Evolutionary conservation across 371 early-diverging fungal species (phyloP), one percentile per base, ranked within the genome.

Genomic region (Mortierella sp.): DNA sequence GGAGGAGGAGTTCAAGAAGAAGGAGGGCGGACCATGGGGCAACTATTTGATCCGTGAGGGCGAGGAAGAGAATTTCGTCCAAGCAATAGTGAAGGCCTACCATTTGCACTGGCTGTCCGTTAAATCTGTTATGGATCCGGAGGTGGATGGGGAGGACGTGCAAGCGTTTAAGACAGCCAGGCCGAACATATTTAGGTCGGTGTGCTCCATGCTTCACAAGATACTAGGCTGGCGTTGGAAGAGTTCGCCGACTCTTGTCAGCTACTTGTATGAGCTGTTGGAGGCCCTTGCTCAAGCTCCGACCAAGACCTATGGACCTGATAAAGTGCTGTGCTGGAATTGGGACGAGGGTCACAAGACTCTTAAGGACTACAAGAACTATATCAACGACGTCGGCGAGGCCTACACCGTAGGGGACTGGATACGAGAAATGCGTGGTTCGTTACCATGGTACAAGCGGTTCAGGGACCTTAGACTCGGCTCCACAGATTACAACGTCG

Each of bases 181-280:
- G 31, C 51, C 42, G 26, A 6, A 23, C n/a, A 21, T 65, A 6
- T 76, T 64, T 65, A 44, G 9, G 6, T 15, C 21, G 2, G 23
- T 58, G 15, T 76, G 78, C 39, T 9, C 6, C 5, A 6, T 44
- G 0, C 17, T 65, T 19, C 50, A 44, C 8, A 15, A 24, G 3
- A 49, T 49, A 1, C 26, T 76, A 23, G 78, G 78, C 17, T 65
- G 70, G 70, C 65, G 78, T 15, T 76, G 78, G 78, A 69, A 70
- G 53, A 28, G 46, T 1, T 76, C 78, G 1, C 78, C 78, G 4
- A 70, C 69, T 6, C 55, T 76, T 17, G 66, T 70, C 23, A 26
- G n/a, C 19, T 57, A 62, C 17, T n/a, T 65, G 21, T 44, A 70
- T 3, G 65, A 61, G 34, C 27, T 19, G 19, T 28, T 76, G 28